phyloP scores from a whole-genome alignment of 2,329 filamentous ascomycete species.

The Pseudocercospora fuligena region DNA sequence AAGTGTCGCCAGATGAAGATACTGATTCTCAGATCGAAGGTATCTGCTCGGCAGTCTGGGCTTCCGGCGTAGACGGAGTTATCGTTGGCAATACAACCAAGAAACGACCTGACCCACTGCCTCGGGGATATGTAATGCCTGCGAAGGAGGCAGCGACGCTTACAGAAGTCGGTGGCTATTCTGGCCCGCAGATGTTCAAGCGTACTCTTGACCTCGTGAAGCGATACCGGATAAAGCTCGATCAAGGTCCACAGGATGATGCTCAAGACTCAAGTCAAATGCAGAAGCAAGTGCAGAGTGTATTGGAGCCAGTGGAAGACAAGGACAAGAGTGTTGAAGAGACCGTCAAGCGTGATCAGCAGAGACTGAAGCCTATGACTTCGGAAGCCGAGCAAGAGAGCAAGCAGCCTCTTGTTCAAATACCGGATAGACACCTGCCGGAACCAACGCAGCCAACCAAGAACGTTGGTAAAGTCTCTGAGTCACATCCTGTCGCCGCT shows the following conservation, averaged over 20 bases:
- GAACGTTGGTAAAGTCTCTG: conserved; percentile 17
- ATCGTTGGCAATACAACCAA: conserved; percentile 98
- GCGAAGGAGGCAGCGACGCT: conserved; percentile 69
- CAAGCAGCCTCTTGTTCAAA: conserved; percentile 39
- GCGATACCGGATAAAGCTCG: conserved; percentile 67
- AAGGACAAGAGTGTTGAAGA: conserved; percentile 25
- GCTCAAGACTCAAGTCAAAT: conserved; percentile 7
- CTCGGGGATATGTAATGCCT: conserved; percentile 68
- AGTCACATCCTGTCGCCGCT: conserved; percentile 13
- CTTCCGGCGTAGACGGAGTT: conserved; percentile 87
- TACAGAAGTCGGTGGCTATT: conserved; percentile 81
- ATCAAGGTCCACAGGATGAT: conserved; percentile 47
- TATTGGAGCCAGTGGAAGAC: conserved; percentile 17
- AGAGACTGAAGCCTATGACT: conserved; percentile 39
- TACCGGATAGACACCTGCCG: conserved; percentile 38
- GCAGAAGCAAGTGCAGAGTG: conserved; percentile 19
- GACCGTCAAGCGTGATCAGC: conserved; percentile 37
- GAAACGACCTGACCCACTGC: conserved; percentile 71
- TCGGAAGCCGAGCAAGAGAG: conserved; percentile 35
- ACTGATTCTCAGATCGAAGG: conserved; percentile 81
- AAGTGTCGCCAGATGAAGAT: conserved; percentile 96
- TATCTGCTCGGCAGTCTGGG: conserved; percentile 83
- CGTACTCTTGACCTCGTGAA: conserved; percentile 78
- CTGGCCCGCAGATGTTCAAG: conserved; percentile 85
- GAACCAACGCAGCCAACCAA: conserved; percentile 19